Conservation (phyloP, 208 protist species). For the Crithidia expoeki region DNA sequence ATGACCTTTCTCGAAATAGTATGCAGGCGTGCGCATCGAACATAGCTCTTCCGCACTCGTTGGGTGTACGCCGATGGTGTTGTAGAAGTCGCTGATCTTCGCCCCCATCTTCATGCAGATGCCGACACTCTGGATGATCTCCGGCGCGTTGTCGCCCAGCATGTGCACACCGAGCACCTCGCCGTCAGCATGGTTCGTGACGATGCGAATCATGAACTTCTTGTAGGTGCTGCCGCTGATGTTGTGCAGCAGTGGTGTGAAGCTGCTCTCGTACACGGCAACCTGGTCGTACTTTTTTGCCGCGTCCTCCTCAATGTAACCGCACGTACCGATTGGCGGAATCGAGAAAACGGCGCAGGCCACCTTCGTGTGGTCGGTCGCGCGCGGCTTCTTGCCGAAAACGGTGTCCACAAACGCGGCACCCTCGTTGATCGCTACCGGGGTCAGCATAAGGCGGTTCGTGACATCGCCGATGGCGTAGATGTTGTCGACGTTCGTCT, state of each 20-base stretch:
- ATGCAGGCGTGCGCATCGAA: slow-evolving; percentile 84
- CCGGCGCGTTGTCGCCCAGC: slow-evolving; percentile 78
- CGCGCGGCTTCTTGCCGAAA: slow-evolving; percentile 74
- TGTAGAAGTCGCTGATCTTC: slow-evolving; percentile 95
- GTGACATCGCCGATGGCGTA: slow-evolving; percentile 99
- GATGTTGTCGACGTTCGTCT: slow-evolving; percentile 94
- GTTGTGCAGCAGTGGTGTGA: slow-evolving; percentile 91
- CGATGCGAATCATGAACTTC: slow-evolving; percentile 84
- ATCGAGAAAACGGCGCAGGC: slow-evolving; percentile 93
- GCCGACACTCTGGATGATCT: slow-evolving; percentile 92
- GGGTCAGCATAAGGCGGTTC: slow-evolving; percentile 89
- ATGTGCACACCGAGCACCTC: slow-evolving; percentile 92
- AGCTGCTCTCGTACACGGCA: slow-evolving; percentile 86
- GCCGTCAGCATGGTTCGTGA: slow-evolving; percentile 79
- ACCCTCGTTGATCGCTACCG: slow-evolving; percentile 92
- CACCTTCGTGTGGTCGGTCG: slow-evolving; percentile 84
- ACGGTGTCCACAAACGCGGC: slow-evolving; percentile 81
- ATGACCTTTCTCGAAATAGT: slow-evolving; percentile 80
- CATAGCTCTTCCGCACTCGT: slow-evolving; percentile 94
- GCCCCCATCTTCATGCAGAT: slow-evolving; percentile 91
- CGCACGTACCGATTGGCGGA: slow-evolving; percentile 87
- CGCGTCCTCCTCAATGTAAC: slow-evolving; percentile 86
- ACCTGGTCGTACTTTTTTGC: slow-evolving; percentile 65
- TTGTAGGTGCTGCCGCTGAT: slow-evolving; percentile 86
- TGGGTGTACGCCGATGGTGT: slow-evolving; percentile 96